Evolutionary conservation across 345 rosid species (phyloP), one percentile per base, ranked within the genome.

Genomic region (Leavenworthia alabamica): DNA sequence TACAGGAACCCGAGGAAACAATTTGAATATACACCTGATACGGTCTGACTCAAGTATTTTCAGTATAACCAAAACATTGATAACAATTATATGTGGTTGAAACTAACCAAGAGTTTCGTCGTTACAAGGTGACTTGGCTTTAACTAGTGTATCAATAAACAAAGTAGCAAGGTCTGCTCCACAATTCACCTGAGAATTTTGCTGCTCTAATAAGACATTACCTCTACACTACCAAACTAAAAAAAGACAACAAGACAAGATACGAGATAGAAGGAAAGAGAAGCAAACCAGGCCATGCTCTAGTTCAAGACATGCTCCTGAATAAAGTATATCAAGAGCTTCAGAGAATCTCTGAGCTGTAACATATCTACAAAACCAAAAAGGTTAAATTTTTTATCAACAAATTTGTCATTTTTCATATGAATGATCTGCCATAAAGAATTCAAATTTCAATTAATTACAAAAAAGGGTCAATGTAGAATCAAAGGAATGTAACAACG

Each of bases 261-360:
- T n/a, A n/a, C n/a, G n/a, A n/a, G n/a, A n/a, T n/a, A 48, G 28
- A 13, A 56, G 27, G 54, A 60, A 53, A 46, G 68, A 11, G 32
- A 44, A 71, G n/a, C 72, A 62, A 87, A 93, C 99, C 99, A 89
- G 82, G 70, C 74, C 70, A 13, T 81, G 74, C 42, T 81, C 73
- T 76, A 93, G 78, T 35, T 93, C 97, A 60, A 93, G 73, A 69
- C 87, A 84, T 3, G 99, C 83, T 20, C 99, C 99, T 14, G 99
- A 77, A 32, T 79, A 82, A 58, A 93, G 81, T 50, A 93, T 56
- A 73, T 89, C 90, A 70, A 83, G 70, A 70, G 99, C 96, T 75
- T 93, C 97, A 2, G 87, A 64, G 78, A 42, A 79, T 73, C 99
- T 76, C 72, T 87, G 86, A 55, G 92, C 86, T 32, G 86, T 62